phyloP scores from a whole-genome alignment of 2,329 filamentous ascomycete genomes.

The Microsporum ferrugineum region DNA sequence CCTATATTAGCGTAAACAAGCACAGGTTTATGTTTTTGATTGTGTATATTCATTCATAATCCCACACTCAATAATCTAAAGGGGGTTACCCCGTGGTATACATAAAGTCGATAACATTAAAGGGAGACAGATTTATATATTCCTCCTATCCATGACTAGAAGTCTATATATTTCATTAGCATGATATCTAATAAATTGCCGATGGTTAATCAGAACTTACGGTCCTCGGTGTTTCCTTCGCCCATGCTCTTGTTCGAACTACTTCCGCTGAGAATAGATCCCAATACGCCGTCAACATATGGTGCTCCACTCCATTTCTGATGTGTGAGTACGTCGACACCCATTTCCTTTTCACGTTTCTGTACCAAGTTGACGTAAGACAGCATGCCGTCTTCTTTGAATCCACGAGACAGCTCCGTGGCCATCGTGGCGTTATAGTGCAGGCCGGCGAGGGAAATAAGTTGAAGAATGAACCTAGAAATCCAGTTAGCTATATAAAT shows the following conservation, averaged over 20 bases:
- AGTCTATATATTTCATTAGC: neutral
- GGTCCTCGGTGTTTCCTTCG: conserved; percentile 73
- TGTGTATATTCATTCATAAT: neutral
- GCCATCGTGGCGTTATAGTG: conserved; percentile 54
- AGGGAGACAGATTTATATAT: neutral
- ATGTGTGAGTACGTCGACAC: conserved; percentile 85
- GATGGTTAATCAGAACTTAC: conserved; percentile 15
- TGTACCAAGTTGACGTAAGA: conserved; percentile 95
- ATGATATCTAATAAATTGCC: neutral
- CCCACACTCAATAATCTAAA: neutral
- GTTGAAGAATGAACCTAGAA: conserved; percentile 48
- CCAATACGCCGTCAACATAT: conserved; percentile 81
- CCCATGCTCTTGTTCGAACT: conserved; percentile 88
- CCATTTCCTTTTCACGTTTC: conserved; percentile 75
- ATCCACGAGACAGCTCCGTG: conserved; percentile 64
- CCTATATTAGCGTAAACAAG: no score
- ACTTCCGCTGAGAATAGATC: conserved; percentile 82
- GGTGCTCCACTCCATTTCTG: conserved; percentile 65
- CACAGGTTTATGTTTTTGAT: no score
- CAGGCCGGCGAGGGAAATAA: conserved; percentile 54
- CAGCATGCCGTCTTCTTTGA: conserved; percentile 88
- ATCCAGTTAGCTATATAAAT: neutral
- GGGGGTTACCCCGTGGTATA: neutral
- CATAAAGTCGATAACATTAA: neutral
- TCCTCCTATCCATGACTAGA: neutral